These are phyloP conservation scores for Rhizoctonia solani DNA, from an alignment of 1,284 basidiomycete genomes.

Conservation along the genomic window DNA sequence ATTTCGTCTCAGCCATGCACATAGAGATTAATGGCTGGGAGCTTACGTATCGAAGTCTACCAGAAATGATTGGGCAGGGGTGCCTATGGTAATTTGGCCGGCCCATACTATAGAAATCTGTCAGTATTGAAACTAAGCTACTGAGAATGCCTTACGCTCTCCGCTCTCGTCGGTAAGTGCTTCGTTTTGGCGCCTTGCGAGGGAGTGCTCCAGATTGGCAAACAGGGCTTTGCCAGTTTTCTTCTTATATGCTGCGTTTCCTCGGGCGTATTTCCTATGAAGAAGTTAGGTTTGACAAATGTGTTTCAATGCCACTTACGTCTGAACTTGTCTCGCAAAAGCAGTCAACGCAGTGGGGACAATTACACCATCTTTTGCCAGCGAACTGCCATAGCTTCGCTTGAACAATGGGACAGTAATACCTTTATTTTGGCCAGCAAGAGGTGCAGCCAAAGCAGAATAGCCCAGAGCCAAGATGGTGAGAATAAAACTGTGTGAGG, in stretches of 20 bases:
- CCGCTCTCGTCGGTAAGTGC: slow-evolving; percentile 2
- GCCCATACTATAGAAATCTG: neutral
- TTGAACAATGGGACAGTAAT: no score
- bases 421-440: no score
- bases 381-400: no score
- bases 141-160: neutral
- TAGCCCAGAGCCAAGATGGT: no score
- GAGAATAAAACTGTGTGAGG: no score
- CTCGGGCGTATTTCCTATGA: slow-evolving; percentile 14
- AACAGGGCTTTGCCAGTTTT: slow-evolving; percentile 2
- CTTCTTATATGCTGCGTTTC: slow-evolving; percentile 26
- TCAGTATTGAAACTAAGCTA: neutral
- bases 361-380: no score
- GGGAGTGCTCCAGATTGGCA: neutral
- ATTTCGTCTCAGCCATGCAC: neutral
- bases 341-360: no score
- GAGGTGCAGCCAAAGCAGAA: no score
- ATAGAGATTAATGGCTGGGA: neutral
- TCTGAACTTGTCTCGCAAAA: no score
- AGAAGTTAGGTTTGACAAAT: no score
- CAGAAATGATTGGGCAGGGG: neutral
- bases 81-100: slow-evolving; percentile 1
- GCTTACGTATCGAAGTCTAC: slow-evolving; percentile 27
- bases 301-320: no score
- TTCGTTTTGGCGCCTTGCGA: neutral